phyloP scores from a whole-genome alignment of 768 basidiomycete genomes.

The Artomyces pyxidatus region DNA sequence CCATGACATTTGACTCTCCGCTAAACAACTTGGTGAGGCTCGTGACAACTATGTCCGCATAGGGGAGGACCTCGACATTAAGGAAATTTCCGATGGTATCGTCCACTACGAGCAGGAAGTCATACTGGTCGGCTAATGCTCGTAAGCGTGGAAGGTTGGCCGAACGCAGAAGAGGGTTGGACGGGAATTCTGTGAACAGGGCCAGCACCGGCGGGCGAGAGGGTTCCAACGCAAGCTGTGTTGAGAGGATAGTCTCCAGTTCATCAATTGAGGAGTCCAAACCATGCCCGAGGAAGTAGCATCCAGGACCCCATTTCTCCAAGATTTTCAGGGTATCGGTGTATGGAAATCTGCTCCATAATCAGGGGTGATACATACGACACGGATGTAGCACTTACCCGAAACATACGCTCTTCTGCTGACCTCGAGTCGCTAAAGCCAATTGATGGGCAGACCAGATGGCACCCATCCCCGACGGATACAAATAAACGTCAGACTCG shows the following conservation, averaged over 20 bases:
- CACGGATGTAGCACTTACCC: conserved; percentile 52
- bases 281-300: conserved; percentile 81
- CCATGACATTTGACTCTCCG: conserved; percentile 94
- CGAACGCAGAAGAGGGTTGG: conserved; percentile 88
- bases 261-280: conserved; percentile 66
- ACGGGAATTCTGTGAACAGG: conserved; percentile 90
- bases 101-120: conserved; percentile 85
- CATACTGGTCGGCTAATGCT: conserved; percentile 75
- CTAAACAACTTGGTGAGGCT: conserved; percentile 94
- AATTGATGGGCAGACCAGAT: conserved; percentile 89
- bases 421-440: conserved; percentile 40
- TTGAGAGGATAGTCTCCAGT: conserved; percentile 54
- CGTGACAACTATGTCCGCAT: conserved; percentile 84
- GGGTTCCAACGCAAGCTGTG: conserved; percentile 31
- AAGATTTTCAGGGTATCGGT: conserved; percentile 91
- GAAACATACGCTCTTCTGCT: conserved; percentile 85
- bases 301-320: conserved; percentile 94
- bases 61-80: conserved; percentile 84
- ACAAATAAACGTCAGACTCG: conserved; percentile 87
- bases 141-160: conserved; percentile 71
- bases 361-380: not conserved
- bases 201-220: conserved; percentile 59
- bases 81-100: conserved; percentile 93
- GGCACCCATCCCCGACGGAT: conserved; percentile 84
- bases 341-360: conserved; percentile 71